These are phyloP conservation scores for Lepidium sativum DNA, from an alignment of 345 rosid species.

Conservation along the genomic window DNA sequence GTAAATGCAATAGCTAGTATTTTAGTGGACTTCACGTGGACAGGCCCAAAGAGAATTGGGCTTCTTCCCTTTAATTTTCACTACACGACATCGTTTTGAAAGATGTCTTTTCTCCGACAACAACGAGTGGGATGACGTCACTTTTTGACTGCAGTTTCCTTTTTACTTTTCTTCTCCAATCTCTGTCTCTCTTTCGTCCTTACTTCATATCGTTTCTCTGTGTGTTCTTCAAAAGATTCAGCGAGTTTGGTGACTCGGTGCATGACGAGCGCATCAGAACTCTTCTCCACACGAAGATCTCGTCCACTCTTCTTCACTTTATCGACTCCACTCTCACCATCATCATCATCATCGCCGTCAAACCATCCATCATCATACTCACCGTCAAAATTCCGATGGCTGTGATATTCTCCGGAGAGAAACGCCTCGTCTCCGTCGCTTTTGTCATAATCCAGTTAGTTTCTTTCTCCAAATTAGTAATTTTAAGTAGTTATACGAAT, in stretches of 20 bases:
- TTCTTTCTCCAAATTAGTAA: neutral
- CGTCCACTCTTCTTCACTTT: conserved; percentile 36
- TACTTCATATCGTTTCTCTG: neutral
- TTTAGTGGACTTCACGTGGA: neutral
- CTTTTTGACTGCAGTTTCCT: conserved; percentile 5
- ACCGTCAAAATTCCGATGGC: conserved; percentile 53
- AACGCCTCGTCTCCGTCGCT: conserved; percentile 43
- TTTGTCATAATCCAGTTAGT: conserved; percentile 36
- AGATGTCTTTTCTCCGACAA: conserved; percentile 9
- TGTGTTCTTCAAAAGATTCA: neutral
- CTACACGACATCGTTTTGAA: neutral
- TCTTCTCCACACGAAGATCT: conserved; percentile 73
- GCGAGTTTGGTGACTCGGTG: conserved; percentile 22
- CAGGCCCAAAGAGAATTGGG: neutral
- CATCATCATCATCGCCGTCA: conserved; percentile 37
- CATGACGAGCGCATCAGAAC: conserved; percentile 93
- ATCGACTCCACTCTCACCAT: conserved; percentile 35
- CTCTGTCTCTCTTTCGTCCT: neutral
- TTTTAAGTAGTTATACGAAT: neutral
- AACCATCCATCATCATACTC: conserved; percentile 30
- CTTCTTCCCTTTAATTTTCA: neutral
- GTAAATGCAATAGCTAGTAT: too few relatives aligned
- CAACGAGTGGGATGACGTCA: conserved; percentile 21
- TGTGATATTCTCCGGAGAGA: conserved; percentile 52
- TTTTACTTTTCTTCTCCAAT: neutral